Percentiles rank a stretch among this genome's conserved stretches.
phyloP scores from a whole-genome alignment of 2,329 filamentous ascomycete species.

The Chrysoporthe puriensis region DNA sequence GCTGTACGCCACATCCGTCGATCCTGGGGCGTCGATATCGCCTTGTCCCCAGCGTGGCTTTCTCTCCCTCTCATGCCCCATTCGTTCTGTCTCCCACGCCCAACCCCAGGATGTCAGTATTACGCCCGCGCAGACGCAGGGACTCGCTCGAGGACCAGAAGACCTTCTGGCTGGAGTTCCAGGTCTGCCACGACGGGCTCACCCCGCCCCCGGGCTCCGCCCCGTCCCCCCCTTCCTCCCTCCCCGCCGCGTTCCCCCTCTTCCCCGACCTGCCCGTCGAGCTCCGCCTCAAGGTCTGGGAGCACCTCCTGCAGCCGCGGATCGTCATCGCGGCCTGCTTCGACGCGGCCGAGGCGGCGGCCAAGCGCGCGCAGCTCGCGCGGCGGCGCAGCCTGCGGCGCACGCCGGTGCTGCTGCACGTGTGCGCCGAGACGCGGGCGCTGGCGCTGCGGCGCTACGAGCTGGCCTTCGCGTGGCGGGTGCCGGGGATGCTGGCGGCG shows the following conservation, averaged over 20 bases:
- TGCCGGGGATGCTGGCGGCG: slow-evolving; percentile 44
- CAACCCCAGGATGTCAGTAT: neutral
- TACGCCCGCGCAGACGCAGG: slow-evolving; percentile 16
- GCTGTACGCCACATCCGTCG: neutral
- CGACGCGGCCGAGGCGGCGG: slow-evolving; percentile 35
- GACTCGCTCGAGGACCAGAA: slow-evolving; percentile 18
- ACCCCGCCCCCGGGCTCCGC: neutral
- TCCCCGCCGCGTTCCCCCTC: slow-evolving; percentile 36
- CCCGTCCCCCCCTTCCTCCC: neutral
- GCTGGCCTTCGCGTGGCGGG: slow-evolving; percentile 51
- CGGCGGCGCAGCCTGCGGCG: slow-evolving; percentile 26
- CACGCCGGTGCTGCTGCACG: slow-evolving; percentile 48
- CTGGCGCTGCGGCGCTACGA: slow-evolving; percentile 50
- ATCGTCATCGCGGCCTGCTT: slow-evolving; percentile 50
- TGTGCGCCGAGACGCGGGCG: slow-evolving; percentile 47
- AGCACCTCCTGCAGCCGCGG: slow-evolving; percentile 48
- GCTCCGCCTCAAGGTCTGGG: slow-evolving; percentile 54
- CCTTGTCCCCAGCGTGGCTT: neutral
- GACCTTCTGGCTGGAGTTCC: slow-evolving; percentile 51
- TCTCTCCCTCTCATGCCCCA: neutral
- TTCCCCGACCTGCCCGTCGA: slow-evolving; percentile 51
- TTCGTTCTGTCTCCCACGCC: neutral
- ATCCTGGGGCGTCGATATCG: neutral
- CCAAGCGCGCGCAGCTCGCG: slow-evolving; percentile 34
- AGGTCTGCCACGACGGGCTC: slow-evolving; percentile 44